These are phyloP conservation scores for Ballota nigra DNA, from an alignment of 257 asterid genomes.

Conservation along the genomic window DNA sequence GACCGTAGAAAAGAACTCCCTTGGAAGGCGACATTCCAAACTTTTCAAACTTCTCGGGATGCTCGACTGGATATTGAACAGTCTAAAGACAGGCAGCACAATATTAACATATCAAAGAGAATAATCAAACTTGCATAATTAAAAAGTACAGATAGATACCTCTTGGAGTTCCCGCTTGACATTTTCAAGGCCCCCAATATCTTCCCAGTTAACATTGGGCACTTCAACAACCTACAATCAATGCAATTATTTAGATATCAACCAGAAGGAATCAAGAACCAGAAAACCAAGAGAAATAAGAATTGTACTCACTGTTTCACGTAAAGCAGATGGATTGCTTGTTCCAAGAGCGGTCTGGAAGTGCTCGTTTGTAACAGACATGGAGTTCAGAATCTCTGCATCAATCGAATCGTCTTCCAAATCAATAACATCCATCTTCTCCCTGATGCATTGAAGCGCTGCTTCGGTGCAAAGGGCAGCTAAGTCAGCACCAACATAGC, in stretches of 20 bases:
- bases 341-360: conserved; percentile 88
- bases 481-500: conserved; percentile 91
- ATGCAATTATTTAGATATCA: conserved; percentile 17
- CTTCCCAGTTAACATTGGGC: conserved; percentile 83
- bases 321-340: conserved; percentile 93
- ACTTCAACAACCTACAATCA: conserved; percentile 79
- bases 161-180: conserved; percentile 96
- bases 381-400: conserved; percentile 86
- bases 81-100: conserved; percentile 46
- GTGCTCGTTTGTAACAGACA: conserved; percentile 93
- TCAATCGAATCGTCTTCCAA: conserved; percentile 86
- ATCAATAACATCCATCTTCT: conserved; percentile 95
- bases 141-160: conserved; percentile 34
- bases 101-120: conserved; percentile 6
- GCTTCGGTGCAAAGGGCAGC: conserved; percentile 97
- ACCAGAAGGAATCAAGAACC: background rate
- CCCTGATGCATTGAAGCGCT: conserved; percentile 94
- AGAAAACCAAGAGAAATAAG: background rate
- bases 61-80: conserved; percentile 96
- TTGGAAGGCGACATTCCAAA: conserved; percentile 93
- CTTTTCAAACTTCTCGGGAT: too few species aligned
- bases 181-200: conserved; percentile 83
- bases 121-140: background rate
- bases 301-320: conserved; percentile 69
- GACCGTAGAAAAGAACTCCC: conserved; percentile 93